A percentile compares a stretch with the other conserved stretches of the same genome.
phyloP scores from a whole-genome alignment of 768 basidiomycete species.

The Hypsizygus marmoreus region DNA sequence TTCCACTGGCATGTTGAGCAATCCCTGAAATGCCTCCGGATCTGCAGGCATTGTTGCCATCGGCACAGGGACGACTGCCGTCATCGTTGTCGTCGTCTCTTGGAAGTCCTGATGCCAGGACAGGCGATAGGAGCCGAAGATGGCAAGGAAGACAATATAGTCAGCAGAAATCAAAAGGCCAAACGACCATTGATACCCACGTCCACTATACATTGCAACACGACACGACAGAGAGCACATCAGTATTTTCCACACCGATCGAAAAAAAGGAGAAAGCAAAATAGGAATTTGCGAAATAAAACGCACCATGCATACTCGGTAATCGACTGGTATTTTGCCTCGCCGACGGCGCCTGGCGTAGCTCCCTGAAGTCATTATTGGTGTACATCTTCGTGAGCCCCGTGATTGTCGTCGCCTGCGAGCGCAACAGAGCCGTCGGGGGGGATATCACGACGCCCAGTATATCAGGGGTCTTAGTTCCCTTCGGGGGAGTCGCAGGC shows the following conservation, averaged over 20 bases:
- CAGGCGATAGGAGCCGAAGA: neutral
- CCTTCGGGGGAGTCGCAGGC: constrained; percentile 52
- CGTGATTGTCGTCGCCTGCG: constrained; percentile 58
- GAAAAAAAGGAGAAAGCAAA: neutral
- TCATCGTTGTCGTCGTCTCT: constrained; percentile 6
- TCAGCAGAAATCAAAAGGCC: constrained; percentile 21
- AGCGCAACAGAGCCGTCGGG: constrained; percentile 61
- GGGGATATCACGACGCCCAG: constrained; percentile 64
- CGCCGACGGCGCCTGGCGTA: constrained; percentile 66
- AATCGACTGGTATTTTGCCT: constrained; percentile 84
- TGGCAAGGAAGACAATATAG: constrained; percentile 1
- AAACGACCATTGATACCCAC: constrained; percentile 40
- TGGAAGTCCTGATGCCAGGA: constrained; percentile 13
- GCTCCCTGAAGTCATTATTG: constrained; percentile 80
- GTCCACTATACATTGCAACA: constrained; percentile 33
- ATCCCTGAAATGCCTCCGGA: constrained; percentile 8
- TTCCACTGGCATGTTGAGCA: constrained; percentile 14
- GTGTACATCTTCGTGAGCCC: constrained; percentile 82
- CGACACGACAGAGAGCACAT: neutral
- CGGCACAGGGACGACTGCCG: too few species aligned
- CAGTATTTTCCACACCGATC: neutral
- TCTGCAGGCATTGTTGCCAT: constrained; percentile 12
- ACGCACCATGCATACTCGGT: constrained; percentile 78
- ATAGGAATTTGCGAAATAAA: constrained; percentile 4
- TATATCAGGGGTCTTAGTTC: constrained; percentile 45